phyloP scores from a whole-genome alignment of 2,329 filamentous ascomycete genomes.

The Dactylellina drechsleri region DNA sequence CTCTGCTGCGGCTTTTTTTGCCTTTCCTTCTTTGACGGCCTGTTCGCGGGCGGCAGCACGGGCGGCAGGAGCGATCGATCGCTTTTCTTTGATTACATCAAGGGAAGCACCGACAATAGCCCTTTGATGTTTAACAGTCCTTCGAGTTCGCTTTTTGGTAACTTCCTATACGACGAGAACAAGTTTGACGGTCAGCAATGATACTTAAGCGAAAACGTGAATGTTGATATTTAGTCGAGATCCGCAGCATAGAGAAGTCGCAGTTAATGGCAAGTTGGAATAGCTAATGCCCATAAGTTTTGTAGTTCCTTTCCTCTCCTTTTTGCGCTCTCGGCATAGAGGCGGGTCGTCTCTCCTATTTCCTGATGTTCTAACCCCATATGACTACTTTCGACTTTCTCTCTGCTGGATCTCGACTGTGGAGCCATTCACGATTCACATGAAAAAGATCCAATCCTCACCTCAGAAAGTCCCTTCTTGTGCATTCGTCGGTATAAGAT shows the following conservation, averaged over 20 bases:
- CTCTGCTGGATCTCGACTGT: too few relatives aligned
- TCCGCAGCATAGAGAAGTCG: too few relatives aligned
- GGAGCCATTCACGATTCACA: not conserved
- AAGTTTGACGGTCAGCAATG: constrained; percentile 55
- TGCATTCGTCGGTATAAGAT: constrained; percentile 97
- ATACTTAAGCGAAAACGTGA: not conserved
- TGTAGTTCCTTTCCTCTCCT: too few relatives aligned
- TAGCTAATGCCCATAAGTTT: too few relatives aligned
- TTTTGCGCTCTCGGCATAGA: too few relatives aligned
- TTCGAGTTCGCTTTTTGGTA: constrained; percentile 99
- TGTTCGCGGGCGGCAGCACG: constrained; percentile 86
- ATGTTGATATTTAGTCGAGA: too few relatives aligned
- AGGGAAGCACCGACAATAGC: constrained; percentile 98
- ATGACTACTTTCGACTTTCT: too few relatives aligned
- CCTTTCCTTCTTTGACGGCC: constrained; percentile 98
- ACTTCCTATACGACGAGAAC: constrained; percentile 77
- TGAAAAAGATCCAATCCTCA: constrained; percentile 67
- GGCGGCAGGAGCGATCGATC: constrained; percentile 91
- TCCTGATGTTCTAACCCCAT: too few relatives aligned
- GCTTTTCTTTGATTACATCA: constrained; percentile 99
- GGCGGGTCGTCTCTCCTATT: too few relatives aligned
- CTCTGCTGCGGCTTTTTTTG: constrained; percentile 90
- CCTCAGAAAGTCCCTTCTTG: constrained; percentile 99
- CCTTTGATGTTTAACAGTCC: constrained; percentile 98
- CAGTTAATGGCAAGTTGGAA: too few relatives aligned